Conservation (phyloP, 176 grass and related monocot species). For the maize (Zea mays) region DNA sequence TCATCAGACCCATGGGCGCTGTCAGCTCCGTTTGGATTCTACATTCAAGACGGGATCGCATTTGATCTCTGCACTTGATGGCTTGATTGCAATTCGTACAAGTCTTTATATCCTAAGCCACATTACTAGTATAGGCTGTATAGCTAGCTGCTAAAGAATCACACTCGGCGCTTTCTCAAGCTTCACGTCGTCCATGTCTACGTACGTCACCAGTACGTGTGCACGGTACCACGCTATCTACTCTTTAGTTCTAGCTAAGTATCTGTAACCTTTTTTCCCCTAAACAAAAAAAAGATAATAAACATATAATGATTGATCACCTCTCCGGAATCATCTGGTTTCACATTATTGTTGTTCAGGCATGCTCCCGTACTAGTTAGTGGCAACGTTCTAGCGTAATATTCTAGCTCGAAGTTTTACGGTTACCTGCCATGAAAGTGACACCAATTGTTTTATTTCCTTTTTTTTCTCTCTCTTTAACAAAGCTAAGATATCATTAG, state of each 20-base stretch:
- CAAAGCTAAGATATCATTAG: constrained; percentile 9
- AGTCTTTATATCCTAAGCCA: background rate
- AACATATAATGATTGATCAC: background rate
- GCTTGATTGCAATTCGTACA: constrained; percentile 18
- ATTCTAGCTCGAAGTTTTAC: constrained; percentile 20
- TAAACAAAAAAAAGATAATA: background rate
- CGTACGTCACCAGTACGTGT: no score
- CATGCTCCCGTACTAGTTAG: background rate
- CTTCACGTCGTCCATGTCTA: no score
- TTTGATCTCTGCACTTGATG: constrained; percentile 30
- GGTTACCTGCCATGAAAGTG: constrained; percentile 33
- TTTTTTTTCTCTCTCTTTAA: no score
- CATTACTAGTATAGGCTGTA: no score
- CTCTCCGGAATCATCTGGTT: constrained; percentile 24
- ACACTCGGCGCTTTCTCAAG: no score
- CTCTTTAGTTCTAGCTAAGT: background rate
- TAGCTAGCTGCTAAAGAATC: no score
- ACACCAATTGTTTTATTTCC: background rate
- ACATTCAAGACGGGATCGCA: background rate
- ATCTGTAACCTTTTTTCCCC: background rate
- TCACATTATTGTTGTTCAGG: constrained; percentile 1
- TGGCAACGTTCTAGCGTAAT: background rate
- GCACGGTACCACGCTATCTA: no score
- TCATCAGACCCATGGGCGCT: constrained; percentile 3
- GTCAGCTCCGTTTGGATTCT: constrained; percentile 20